A percentile compares a stretch with the other conserved stretches of the same genome.
phyloP scores from a whole-genome alignment of 495 filamentous ascomycete genomes.

The Penicillium verhagenii region DNA sequence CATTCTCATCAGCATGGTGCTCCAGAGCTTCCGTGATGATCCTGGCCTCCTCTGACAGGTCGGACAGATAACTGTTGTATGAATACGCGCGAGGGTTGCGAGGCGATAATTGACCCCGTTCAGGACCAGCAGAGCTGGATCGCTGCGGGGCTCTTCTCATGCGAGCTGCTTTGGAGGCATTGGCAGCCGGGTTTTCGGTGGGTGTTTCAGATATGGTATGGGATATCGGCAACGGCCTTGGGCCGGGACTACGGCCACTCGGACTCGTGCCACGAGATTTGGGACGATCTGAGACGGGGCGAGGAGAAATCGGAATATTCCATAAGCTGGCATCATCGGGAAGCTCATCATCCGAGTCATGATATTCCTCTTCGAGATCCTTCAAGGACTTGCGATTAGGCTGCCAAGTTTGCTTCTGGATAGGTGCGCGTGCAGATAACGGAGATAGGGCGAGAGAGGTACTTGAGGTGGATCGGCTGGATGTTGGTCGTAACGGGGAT shows the following conservation, averaged over 20 bases:
- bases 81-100: conserved; percentile 71
- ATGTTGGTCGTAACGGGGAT: conserved; percentile 36
- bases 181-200: conserved; percentile 11
- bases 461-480: conserved; percentile 32
- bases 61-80: conserved; percentile 76
- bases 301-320: conserved; percentile 93
- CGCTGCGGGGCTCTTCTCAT: conserved; percentile 28
- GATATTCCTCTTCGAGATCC: conserved; percentile 82
- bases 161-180: conserved; percentile 36
- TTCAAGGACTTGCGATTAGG: conserved; percentile 71
- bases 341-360: conserved; percentile 88
- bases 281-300: conserved; percentile 64
- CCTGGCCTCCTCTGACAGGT: conserved; percentile 83
- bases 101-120: conserved; percentile 47
- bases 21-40: conserved; percentile 87
- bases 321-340: conserved; percentile 88
- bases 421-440: conserved; percentile 27
- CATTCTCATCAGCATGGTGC: conserved; percentile 69
- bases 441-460: conserved; percentile 42
- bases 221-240: conserved; percentile 40
- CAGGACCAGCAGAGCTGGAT: conserved; percentile 45
- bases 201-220: conserved; percentile 36
- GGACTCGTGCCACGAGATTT: conserved; percentile 54
- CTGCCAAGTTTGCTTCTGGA: conserved; percentile 62
- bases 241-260: conserved; percentile 46